A percentile compares a stretch with the other conserved stretches of the same genome.
phyloP scores from a whole-genome alignment of 495 filamentous ascomycete species.

The Penicillium samsonianum region DNA sequence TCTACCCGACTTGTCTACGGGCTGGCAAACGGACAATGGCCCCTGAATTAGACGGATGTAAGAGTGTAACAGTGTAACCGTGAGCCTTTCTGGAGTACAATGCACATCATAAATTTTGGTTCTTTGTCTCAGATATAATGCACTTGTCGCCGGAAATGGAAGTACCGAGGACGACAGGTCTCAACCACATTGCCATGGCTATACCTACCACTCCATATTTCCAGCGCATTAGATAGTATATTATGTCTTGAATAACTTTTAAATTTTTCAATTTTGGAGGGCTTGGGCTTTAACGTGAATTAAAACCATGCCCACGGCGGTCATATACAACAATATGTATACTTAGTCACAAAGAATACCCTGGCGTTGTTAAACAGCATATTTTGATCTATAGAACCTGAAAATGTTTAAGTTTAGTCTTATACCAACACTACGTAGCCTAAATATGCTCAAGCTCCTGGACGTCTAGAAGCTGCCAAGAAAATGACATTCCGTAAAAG shows the following conservation, averaged over 20 bases:
- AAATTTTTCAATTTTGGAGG: not conserved
- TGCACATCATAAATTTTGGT: not conserved
- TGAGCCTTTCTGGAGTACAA: not conserved
- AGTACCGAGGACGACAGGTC: not conserved
- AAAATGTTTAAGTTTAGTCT: not conserved
- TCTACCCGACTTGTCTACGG: constrained; percentile 1
- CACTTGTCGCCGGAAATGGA: constrained; percentile 9
- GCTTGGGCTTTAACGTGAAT: not conserved
- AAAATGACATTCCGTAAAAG: not conserved
- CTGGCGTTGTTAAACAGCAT: not conserved
- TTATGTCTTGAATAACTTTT: not conserved
- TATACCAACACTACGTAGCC: constrained; percentile 2
- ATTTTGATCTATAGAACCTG: not conserved
- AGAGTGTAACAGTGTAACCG: constrained; percentile 2
- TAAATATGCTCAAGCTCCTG: not conserved
- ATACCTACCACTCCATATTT: not conserved
- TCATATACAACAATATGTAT: not conserved
- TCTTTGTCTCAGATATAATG: not conserved
- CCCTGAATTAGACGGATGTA: not conserved
- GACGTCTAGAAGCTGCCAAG: constrained; percentile 2
- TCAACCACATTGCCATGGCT: not conserved
- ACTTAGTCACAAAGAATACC: not conserved
- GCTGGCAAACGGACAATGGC: not conserved
- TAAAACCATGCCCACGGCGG: not conserved
- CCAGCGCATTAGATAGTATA: not conserved